Conservation (phyloP, 352 stramenopile genomes). For the Discostella stelligera region DNA sequence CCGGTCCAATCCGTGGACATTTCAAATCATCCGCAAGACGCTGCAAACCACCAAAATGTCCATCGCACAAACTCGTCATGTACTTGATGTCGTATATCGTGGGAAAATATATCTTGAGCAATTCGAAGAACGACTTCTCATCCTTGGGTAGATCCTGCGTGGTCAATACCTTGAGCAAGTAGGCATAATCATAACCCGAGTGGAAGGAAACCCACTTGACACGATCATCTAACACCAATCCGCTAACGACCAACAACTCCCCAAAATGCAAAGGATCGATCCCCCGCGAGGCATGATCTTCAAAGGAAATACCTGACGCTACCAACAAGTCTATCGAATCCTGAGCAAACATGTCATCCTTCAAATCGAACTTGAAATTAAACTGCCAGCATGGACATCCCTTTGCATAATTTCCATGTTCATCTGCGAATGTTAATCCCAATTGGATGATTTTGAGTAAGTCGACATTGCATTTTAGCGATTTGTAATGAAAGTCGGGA, state of each 20-base stretch:
- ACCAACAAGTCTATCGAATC: slow-evolving; percentile 99
- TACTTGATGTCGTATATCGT: slow-evolving; percentile 99
- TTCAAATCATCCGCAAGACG: slow-evolving; percentile 92
- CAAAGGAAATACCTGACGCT: slow-evolving; percentile 97
- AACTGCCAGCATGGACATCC: slow-evolving; percentile 98
- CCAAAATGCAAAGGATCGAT: slow-evolving; percentile 97
- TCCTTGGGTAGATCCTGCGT: slow-evolving; percentile 71
- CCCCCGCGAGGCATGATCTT: slow-evolving; percentile 91
- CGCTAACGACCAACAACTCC: slow-evolving; percentile 96
- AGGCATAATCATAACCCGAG: slow-evolving; percentile 98
- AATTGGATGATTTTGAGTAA: slow-evolving; percentile 98
- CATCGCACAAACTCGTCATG: slow-evolving; percentile 96
- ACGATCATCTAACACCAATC: slow-evolving; percentile 96
- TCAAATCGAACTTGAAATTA: slow-evolving; percentile 98
- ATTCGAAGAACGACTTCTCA: slow-evolving; percentile 93
- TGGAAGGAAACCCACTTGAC: slow-evolving; percentile 99
- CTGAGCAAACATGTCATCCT: slow-evolving; percentile 99
- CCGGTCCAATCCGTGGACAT: slow-evolving; percentile 96
- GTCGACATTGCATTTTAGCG: slow-evolving; percentile 98
- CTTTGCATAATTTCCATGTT: slow-evolving; percentile 89
- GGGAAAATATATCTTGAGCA: slow-evolving; percentile 98
- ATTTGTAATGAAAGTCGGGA: slow-evolving; percentile 97
- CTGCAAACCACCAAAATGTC: slow-evolving; percentile 94
- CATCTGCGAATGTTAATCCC: slow-evolving; percentile 95
- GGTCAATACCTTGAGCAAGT: slow-evolving; percentile 91